These are phyloP conservation scores for Bromus sterilis DNA, from an alignment of 176 grass and related monocot species.

Conservation along the genomic window DNA sequence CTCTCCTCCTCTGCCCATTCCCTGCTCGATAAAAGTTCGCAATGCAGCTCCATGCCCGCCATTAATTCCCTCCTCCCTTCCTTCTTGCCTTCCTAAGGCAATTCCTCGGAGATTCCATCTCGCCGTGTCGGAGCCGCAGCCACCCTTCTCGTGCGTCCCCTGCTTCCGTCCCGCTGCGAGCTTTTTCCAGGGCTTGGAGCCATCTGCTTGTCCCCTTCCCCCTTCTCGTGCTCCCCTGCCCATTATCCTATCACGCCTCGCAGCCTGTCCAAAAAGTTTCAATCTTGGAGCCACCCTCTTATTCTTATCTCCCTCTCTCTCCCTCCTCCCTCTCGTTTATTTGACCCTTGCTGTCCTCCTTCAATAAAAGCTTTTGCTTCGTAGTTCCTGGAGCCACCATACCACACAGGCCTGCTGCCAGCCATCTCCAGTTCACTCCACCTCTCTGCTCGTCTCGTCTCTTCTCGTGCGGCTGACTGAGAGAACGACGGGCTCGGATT, in stretches of 20 bases:
- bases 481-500: not conserved
- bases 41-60: not conserved
- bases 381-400: not conserved
- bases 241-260: not conserved
- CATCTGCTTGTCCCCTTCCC: conserved; percentile 32
- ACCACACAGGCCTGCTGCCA: not conserved
- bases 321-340: not conserved
- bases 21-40: conserved; percentile 15
- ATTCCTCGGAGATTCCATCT: not conserved
- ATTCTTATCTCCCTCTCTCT: not conserved
- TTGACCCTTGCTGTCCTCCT: conserved; percentile 22
- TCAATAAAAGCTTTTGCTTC: not conserved
- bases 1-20: not conserved
- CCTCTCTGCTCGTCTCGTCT: no score
- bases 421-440: not conserved
- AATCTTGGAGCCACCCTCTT: conserved; percentile 24
- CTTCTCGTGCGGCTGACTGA: conserved; percentile 13
- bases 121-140: not conserved
- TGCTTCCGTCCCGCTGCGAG: not conserved
- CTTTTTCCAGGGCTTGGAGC: conserved; percentile 19
- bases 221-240: not conserved
- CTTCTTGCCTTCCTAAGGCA: not conserved
- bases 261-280: conserved; percentile 30
- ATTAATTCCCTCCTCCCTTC: not conserved
- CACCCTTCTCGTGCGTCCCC: not conserved